phyloP scores from a whole-genome alignment of 2,329 filamentous ascomycete genomes.

The Ophiostoma sp. region DNA sequence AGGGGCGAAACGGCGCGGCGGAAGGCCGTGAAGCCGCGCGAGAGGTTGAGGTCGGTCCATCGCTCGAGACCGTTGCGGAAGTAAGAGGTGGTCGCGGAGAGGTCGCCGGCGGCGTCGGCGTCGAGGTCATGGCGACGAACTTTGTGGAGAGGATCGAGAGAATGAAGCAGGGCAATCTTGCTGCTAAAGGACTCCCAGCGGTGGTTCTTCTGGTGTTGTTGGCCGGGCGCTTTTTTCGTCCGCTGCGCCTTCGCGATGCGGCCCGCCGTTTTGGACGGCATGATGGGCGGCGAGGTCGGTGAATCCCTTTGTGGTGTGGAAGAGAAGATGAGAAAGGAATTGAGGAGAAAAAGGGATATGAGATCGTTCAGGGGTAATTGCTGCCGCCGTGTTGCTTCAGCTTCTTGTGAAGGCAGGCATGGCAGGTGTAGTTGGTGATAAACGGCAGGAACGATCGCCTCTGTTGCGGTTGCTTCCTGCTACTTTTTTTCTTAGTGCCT shows the following conservation, averaged over 20 bases:
- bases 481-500: constrained; percentile 16
- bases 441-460: constrained; percentile 14
- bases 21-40: constrained; percentile 77
- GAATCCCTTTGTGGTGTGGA: neutral
- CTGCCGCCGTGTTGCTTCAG: constrained; percentile 2
- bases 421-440: constrained; percentile 13
- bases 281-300: constrained; percentile 41
- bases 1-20: constrained; percentile 71
- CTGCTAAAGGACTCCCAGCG: constrained; percentile 88
- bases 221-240: constrained; percentile 56
- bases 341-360: too few species aligned
- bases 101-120: constrained; percentile 59
- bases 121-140: constrained; percentile 83
- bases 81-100: constrained; percentile 78
- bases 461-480: neutral
- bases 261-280: constrained; percentile 64
- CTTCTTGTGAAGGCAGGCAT: constrained; percentile 6
- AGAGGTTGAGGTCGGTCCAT: constrained; percentile 91
- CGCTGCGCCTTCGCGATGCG: constrained; percentile 69
- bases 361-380: constrained; percentile 11
- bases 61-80: constrained; percentile 79
- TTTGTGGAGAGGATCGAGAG: constrained; percentile 85
- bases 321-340: neutral
- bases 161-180: constrained; percentile 86
- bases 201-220: constrained; percentile 72